Percentiles rank a stretch among this genome's conserved stretches.
These are phyloP conservation scores for Epichloe scottii DNA, from an alignment of 2,329 filamentous ascomycete genomes.

Conservation along the genomic window DNA sequence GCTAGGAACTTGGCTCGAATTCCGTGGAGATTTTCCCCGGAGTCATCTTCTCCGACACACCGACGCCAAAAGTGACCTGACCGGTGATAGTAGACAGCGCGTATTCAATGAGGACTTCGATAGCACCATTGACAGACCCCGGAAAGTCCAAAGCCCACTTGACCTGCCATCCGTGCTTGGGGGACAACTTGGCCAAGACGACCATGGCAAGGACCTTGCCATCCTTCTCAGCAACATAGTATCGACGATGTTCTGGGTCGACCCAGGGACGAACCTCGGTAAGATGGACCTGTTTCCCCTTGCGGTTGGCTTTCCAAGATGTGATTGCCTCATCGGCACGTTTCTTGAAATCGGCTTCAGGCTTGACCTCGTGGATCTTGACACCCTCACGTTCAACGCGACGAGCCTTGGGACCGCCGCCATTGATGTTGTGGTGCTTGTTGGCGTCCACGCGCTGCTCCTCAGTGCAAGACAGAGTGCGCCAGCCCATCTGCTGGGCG, in stretches of 20 bases:
- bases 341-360: slow-evolving; percentile 56
- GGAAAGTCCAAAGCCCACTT: slow-evolving; percentile 97
- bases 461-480: slow-evolving; percentile 74
- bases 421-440: slow-evolving; percentile 44
- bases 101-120: slow-evolving; percentile 69
- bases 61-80: slow-evolving; percentile 74
- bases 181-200: slow-evolving; percentile 71
- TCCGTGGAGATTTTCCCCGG: slow-evolving; percentile 75
- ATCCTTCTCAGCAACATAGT: slow-evolving; percentile 68
- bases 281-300: slow-evolving; percentile 76
- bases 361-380: slow-evolving; percentile 60
- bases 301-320: slow-evolving; percentile 69
- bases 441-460: slow-evolving; percentile 80
- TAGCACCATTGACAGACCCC: slow-evolving; percentile 70
- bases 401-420: slow-evolving; percentile 60
- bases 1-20: slow-evolving; percentile 69
- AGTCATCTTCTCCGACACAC: slow-evolving; percentile 60
- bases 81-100: slow-evolving; percentile 42
- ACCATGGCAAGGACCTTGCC: slow-evolving; percentile 65
- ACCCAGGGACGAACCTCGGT: slow-evolving; percentile 86
- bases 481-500: slow-evolving; percentile 71
- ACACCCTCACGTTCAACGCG: slow-evolving; percentile 74
- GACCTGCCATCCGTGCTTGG: slow-evolving; percentile 78
- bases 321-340: slow-evolving; percentile 61
- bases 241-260: slow-evolving; percentile 70